Evolutionary conservation across 1,284 basidiomycete genomes (phyloP).

Genomic region (Peniophora sp.): DNA sequence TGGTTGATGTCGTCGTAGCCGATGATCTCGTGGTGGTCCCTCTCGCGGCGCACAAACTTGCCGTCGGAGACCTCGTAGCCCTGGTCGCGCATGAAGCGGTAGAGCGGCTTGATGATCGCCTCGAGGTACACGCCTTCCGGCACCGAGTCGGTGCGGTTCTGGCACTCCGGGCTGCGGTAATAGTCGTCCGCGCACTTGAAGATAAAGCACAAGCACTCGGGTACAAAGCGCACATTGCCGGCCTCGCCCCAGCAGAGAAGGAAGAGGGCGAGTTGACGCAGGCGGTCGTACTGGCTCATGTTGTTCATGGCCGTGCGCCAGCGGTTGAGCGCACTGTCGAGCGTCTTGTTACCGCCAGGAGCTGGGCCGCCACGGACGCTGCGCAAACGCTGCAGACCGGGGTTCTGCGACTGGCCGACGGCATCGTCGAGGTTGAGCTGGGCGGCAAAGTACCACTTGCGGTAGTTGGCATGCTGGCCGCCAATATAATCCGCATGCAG

Average conservation of each 20-base stretch:
- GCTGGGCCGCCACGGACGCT: conserved; percentile 62
- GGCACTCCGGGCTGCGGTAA: conserved; percentile 96
- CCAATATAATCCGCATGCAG: conserved; percentile 99
- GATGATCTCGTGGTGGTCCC: conserved; percentile 92
- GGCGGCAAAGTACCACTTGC: conserved; percentile 99
- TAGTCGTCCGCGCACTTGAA: conserved; percentile 99
- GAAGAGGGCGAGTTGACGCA: conserved; percentile 93
- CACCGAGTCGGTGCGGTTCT: conserved; percentile 90
- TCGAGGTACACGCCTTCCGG: conserved; percentile 94
- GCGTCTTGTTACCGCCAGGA: conserved; percentile 70
- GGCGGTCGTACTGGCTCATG: conserved; percentile 98
- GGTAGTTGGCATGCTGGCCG: conserved; percentile 93
- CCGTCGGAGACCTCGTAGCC: conserved; percentile 95
- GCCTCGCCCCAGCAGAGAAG: conserved; percentile 98
- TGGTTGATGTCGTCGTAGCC: conserved; percentile 99
- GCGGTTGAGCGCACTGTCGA: conserved; percentile 86
- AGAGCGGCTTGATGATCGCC: conserved; percentile 90
- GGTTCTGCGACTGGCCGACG: conserved; percentile 92
- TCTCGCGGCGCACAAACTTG: conserved; percentile 91
- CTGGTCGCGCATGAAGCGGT: conserved; percentile 95
- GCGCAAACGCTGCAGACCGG: conserved; percentile 83
- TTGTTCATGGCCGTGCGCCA: conserved; percentile 99
- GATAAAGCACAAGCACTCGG: conserved; percentile 98
- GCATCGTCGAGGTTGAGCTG: conserved; percentile 99
- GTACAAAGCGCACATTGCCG: conserved; percentile 94